phyloP scores from a whole-genome alignment of 192 early-diverging fungal genomes.

The Thoreauomyces humboldtii region DNA sequence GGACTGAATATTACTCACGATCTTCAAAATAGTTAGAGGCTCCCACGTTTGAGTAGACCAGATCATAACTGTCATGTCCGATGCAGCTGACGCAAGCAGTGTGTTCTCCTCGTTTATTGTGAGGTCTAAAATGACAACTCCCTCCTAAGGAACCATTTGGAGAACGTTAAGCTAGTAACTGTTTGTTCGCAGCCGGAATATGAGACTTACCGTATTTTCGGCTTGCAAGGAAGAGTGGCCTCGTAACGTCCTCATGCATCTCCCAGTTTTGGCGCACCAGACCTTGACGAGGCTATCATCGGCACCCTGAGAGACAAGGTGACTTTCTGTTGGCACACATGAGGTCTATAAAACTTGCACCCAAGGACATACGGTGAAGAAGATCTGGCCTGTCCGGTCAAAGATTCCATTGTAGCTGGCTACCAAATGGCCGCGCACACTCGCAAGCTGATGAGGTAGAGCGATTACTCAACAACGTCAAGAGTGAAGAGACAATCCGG shows the following conservation, averaged over 20 bases:
- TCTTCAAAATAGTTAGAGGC: constrained; percentile 45
- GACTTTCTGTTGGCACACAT: not conserved
- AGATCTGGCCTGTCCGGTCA: constrained; percentile 67
- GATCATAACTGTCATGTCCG: constrained; percentile 72
- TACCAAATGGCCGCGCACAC: constrained; percentile 71
- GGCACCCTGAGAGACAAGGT: constrained; percentile 54
- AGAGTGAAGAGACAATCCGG: too few relatives aligned
- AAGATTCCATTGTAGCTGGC: constrained; percentile 75
- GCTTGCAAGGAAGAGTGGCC: constrained; percentile 54
- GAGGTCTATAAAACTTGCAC: not conserved
- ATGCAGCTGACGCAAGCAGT: constrained; percentile 71
- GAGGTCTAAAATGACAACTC: constrained; percentile 69
- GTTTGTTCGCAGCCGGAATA: too few relatives aligned
- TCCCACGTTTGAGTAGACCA: constrained; percentile 73
- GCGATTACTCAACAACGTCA: too few relatives aligned
- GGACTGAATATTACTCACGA: constrained; percentile 17
- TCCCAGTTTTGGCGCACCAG: constrained; percentile 78
- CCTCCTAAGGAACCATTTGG: too few relatives aligned
- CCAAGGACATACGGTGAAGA: constrained; percentile 59
- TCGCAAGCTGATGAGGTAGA: constrained; percentile 61
- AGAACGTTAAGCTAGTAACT: not conserved
- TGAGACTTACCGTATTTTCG: not conserved
- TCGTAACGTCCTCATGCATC: constrained; percentile 75
- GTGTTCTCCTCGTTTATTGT: constrained; percentile 76
- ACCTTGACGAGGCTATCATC: constrained; percentile 85